Evolutionary conservation across 2,329 filamentous ascomycete genomes (phyloP), one percentile per base, ranked within the genome.

Genomic region (Cadophora sp.): DNA sequence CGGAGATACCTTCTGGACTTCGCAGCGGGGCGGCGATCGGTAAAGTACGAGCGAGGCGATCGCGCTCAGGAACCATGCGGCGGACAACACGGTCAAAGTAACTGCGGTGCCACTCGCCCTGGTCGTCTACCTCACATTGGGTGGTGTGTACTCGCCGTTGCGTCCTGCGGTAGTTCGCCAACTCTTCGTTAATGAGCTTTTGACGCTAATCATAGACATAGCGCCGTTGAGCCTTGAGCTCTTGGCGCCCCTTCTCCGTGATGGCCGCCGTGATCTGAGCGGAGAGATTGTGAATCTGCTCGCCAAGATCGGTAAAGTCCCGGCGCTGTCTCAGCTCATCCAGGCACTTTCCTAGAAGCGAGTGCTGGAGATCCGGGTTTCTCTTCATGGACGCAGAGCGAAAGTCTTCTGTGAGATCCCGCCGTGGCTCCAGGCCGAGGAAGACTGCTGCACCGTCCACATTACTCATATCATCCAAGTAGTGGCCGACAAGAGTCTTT

Each of bases 401-500:
- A 41, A 68, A 68, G 62, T 68, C 62, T 66, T 68, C 30, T 65
- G 20, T 68, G 13, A 68, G 51, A 66, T 68, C 66, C 43, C 20
- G 43, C 45, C 36, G 45, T 48, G 33, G 53, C 59, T 68, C 30
- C 30, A 68, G 39, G 66, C 66, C 33, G 14, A 68, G 45, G 53
- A 63, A 68, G 33, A 63, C 59, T 65, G 18, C 51, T 65, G 18
- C 30, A 56, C 43, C 30, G n/a, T 66, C 24, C n/a, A 68, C 22
- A 66, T 66, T 66, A 66, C 64, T 68, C n/a, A 68, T 68, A 51
- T 68, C 18, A 66, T 68, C 45, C 24, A 68, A 68, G 55, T 68
- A 68, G 27, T 68, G n/a, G 45, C 59, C 47, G 39, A 66, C 22
- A 64, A 68, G 27, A 64, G 64, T 68, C 64, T 68, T 68, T 64